Evolutionary conservation across 2,329 filamentous ascomycete genomes (phyloP).

Genomic region (Juglanconis sp.): DNA sequence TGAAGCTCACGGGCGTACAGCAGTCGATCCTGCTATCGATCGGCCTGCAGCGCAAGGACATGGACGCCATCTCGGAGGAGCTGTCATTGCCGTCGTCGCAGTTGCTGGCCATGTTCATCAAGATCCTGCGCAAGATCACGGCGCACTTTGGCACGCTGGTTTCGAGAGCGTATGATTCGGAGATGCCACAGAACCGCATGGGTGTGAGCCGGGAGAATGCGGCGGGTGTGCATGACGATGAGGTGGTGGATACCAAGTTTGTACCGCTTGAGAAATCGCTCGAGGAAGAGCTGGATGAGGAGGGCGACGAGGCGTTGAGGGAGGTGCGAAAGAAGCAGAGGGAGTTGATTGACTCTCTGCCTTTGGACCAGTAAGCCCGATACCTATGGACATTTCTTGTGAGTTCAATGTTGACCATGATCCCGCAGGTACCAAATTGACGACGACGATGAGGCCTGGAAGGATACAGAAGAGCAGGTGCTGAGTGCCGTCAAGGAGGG

Average conservation of each 20-base stretch:
- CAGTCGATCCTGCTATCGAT: conserved; percentile 84
- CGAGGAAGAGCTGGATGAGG: conserved; percentile 81
- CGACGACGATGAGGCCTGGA: conserved; percentile 59
- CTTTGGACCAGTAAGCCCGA: conserved; percentile 72
- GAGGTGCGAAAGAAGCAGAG: conserved; percentile 76
- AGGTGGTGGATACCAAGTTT: conserved; percentile 63
- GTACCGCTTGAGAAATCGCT: conserved; percentile 68
- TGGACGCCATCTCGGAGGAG: conserved; percentile 78
- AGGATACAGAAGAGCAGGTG: conserved; percentile 74
- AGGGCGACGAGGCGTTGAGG: conserved; percentile 70
- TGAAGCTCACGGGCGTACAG: conserved; percentile 79
- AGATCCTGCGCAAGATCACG: conserved; percentile 85
- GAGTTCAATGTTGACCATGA: not conserved
- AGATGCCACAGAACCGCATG: conserved; percentile 58
- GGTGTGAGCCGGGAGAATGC: conserved; percentile 59
- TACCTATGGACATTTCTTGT: not conserved
- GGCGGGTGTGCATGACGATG: conserved; percentile 65
- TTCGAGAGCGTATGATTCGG: conserved; percentile 67
- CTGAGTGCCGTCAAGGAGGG: conserved; percentile 52
- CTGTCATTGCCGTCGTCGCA: conserved; percentile 71
- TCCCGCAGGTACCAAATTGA: conserved; percentile 62
- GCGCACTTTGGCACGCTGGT: conserved; percentile 73
- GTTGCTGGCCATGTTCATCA: conserved; percentile 94
- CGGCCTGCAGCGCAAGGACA: conserved; percentile 83
- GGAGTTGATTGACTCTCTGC: conserved; percentile 84